Evolutionary conservation across 106 monocot species (phyloP).

Genomic region (Cymbidium sinense): DNA sequence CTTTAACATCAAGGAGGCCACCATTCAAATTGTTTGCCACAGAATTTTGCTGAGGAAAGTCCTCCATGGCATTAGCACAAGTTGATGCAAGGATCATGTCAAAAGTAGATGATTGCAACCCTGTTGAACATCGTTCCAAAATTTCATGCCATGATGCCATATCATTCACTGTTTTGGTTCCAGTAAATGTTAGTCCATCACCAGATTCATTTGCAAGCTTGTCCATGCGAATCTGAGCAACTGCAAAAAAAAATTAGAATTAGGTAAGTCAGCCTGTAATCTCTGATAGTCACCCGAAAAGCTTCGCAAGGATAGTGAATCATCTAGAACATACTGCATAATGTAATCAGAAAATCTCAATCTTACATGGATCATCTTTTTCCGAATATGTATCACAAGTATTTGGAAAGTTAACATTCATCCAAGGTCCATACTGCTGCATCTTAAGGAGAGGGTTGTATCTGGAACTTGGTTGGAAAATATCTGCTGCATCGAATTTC

Average conservation of each 20-base stretch:
- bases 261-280: neutral
- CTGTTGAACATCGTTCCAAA: neutral
- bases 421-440: constrained; percentile 61
- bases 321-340: neutral
- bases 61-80: neutral
- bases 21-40: neutral
- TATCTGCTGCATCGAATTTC: constrained; percentile 99
- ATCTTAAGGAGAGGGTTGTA: constrained; percentile 87
- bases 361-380: constrained; percentile 28
- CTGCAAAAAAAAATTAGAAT: constrained; percentile 5
- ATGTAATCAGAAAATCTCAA: neutral
- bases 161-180: constrained; percentile 1
- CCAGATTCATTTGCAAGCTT: neutral
- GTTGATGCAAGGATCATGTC: neutral
- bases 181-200: neutral
- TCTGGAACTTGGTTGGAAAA: constrained; percentile 81
- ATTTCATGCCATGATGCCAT: constrained; percentile 1
- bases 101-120: constrained; percentile 4
- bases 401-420: constrained; percentile 12
- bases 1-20: neutral
- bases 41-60: neutral
- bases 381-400: constrained; percentile 16
- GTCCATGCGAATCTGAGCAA: neutral
- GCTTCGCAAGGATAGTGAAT: neutral
- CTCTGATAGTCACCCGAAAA: neutral